phyloP scores from a whole-genome alignment of 768 basidiomycete genomes.

The Hydnomerulius pinastri region DNA sequence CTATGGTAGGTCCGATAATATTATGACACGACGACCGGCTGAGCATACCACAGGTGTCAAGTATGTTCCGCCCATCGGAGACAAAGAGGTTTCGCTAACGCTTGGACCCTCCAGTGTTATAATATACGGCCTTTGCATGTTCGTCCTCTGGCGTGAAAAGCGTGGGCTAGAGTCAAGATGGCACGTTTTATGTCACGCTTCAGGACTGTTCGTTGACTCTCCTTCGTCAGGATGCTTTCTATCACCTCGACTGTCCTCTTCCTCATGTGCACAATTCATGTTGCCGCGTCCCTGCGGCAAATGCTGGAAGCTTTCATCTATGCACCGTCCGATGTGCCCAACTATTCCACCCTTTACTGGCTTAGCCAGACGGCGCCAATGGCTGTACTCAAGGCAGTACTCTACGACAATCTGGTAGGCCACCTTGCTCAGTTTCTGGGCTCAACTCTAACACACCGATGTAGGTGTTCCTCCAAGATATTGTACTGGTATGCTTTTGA shows the following conservation, averaged over 20 bases:
- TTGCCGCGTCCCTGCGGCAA: constrained; percentile 15
- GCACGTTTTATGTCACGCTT: neutral
- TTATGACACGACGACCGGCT: neutral
- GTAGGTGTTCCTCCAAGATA: constrained; percentile 18
- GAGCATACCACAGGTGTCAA: constrained; percentile 5
- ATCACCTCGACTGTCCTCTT: constrained; percentile 16
- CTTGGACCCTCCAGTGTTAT: constrained; percentile 6
- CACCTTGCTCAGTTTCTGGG: neutral
- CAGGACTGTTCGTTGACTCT: neutral
- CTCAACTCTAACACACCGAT: neutral
- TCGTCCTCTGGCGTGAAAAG: constrained; percentile 4
- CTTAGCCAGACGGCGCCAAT: constrained; percentile 10
- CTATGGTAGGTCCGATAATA: constrained; percentile 10
- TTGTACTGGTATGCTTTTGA: constrained; percentile 17
- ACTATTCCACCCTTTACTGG: constrained; percentile 17
- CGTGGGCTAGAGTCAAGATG: constrained; percentile 2
- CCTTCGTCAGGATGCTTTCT: constrained; percentile 10
- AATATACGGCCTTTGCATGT: constrained; percentile 18
- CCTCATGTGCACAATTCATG: constrained; percentile 9
- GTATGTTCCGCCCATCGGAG: neutral
- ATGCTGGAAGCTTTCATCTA: constrained; percentile 18
- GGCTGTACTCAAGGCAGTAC: constrained; percentile 14
- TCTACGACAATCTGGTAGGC: constrained; percentile 18
- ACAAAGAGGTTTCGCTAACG: neutral
- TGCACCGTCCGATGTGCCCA: neutral